Conservation (phyloP, 306 rosid genomes). For the Begonia peltatifolia region DNA sequence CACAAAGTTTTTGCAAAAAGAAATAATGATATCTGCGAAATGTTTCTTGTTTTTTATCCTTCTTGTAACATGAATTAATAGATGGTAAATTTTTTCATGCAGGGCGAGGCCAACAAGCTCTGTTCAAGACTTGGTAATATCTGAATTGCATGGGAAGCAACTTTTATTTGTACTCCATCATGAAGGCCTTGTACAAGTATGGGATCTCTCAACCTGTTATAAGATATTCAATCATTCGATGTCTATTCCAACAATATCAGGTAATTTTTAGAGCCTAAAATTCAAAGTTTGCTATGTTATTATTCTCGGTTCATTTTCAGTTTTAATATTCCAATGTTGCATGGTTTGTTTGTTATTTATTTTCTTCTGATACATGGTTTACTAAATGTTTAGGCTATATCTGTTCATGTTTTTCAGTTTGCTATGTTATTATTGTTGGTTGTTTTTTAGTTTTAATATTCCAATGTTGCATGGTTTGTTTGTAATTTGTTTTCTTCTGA, state of each 20-base stretch:
- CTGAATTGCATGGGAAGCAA: conserved; percentile 37
- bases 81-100: conserved; percentile 9
- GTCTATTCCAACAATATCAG: conserved; percentile 35
- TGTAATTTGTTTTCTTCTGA: no score
- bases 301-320: background rate
- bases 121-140: conserved; percentile 66
- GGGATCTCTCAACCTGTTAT: conserved; percentile 60
- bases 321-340: no score
- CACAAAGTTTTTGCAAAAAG: no score
- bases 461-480: no score
- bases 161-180: conserved; percentile 75
- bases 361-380: no score
- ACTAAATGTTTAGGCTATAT: no score
- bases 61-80: background rate
- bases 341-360: no score
- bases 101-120: conserved; percentile 66
- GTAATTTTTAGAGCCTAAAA: conserved; percentile 20
- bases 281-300: background rate
- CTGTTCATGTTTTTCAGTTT: no score
- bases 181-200: conserved; percentile 62
- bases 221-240: conserved; percentile 45
- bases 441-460: no score
- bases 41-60: background rate
- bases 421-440: no score
- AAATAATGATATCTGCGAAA: background rate